phyloP scores from a whole-genome alignment of 192 early-diverging fungal species.

The Helicostylum pulchrum region DNA sequence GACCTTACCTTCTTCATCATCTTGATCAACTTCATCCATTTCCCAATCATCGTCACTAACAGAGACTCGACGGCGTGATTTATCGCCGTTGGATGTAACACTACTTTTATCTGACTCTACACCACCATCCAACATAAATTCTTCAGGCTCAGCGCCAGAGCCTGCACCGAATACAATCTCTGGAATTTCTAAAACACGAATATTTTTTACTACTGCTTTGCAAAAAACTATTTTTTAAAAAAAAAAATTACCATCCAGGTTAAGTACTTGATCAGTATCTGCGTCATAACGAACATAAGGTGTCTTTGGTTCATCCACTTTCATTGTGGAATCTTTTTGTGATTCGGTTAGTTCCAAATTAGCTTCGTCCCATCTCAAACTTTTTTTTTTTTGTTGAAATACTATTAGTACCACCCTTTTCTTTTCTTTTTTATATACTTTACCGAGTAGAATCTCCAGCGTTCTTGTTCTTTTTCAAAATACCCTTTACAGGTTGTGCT shows the following conservation, averaged over 20 bases:
- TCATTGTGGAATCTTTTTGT: slow-evolving; percentile 91
- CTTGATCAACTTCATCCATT: slow-evolving; percentile 46
- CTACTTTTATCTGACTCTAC: slow-evolving; percentile 31
- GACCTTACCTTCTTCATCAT: slow-evolving; percentile 35
- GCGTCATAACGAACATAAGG: slow-evolving; percentile 90
- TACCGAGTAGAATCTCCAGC: slow-evolving; percentile 15
- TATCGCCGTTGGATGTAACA: slow-evolving; percentile 16
- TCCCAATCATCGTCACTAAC: slow-evolving; percentile 56
- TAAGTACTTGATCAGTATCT: slow-evolving; percentile 69
- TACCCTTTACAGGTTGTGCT: slow-evolving; percentile 32
- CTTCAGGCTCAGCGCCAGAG: slow-evolving; percentile 18
- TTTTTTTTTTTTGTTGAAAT: slow-evolving; percentile 16
- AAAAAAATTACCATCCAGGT: slow-evolving; percentile 18
- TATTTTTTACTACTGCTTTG: neutral
- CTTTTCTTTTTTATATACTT: neutral
- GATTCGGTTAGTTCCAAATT: slow-evolving; percentile 86
- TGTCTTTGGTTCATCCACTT: slow-evolving; percentile 94
- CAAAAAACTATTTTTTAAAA: neutral
- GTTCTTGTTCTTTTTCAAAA: slow-evolving; percentile 25
- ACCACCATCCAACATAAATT: slow-evolving; percentile 34
- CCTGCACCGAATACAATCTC: slow-evolving; percentile 7
- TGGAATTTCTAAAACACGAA: slow-evolving; percentile 12
- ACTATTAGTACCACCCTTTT: no score
- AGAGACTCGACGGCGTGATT: slow-evolving; percentile 26
- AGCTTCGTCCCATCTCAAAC: slow-evolving; percentile 94